Evolutionary conservation across 352 stramenopile species (phyloP).

Genomic region (Globisporangium ultimum): DNA sequence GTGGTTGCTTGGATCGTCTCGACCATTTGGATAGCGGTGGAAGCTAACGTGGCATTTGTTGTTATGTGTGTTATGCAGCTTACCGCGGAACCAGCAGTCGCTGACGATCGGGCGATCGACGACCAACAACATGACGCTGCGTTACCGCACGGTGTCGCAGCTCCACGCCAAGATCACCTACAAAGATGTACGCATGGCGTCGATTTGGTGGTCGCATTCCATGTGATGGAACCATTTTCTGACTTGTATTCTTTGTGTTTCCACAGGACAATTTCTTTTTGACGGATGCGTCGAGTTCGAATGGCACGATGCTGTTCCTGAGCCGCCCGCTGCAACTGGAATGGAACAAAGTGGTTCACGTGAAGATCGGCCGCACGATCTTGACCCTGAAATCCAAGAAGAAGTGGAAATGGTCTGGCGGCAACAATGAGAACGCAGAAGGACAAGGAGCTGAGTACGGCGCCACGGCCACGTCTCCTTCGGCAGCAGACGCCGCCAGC

Average conservation of each 20-base stretch:
- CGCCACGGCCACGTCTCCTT: background rate
- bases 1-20: conserved; percentile 15
- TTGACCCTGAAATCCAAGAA: conserved; percentile 84
- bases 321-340: conserved; percentile 77
- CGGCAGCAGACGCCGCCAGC: background rate
- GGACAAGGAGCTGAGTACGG: conserved; percentile 20
- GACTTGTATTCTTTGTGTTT: conserved; percentile 6
- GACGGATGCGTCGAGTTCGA: conserved; percentile 73
- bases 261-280: conserved; percentile 72
- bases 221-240: background rate
- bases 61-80: conserved; percentile 23
- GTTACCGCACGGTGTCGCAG: conserved; percentile 84
- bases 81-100: conserved; percentile 65
- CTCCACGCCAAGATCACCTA: conserved; percentile 81
- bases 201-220: background rate
- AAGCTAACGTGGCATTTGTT: conserved; percentile 7
- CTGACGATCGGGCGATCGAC: conserved; percentile 78
- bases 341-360: conserved; percentile 79
- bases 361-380: conserved; percentile 85
- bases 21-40: background rate
- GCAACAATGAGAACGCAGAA: conserved; percentile 31
- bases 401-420: conserved; percentile 73
- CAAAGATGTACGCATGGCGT: conserved; percentile 55
- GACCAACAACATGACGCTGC: conserved; percentile 83
- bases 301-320: conserved; percentile 84